These are phyloP conservation scores for Artemisia tridentata DNA, from an alignment of 129 eudicot species.

Conservation along the genomic window DNA sequence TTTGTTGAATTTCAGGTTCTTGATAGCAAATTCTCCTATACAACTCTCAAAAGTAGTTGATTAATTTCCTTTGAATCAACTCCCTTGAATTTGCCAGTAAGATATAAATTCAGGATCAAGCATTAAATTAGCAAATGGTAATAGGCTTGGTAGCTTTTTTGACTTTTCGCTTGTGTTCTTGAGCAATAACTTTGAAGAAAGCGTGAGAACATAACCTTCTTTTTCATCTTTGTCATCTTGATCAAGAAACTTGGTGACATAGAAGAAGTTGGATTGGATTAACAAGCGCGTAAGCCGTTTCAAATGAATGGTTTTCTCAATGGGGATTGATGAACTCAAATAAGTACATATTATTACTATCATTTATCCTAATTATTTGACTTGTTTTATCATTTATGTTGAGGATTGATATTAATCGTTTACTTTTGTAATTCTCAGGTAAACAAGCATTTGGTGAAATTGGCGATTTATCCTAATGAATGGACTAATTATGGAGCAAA, in stretches of 20 bases:
- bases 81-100: slow-evolving; percentile 21
- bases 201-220: slow-evolving; percentile 31
- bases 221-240: slow-evolving; percentile 3
- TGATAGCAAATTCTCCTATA: slow-evolving; percentile 22
- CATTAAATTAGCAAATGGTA: slow-evolving; percentile 12
- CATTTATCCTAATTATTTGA: too few species aligned
- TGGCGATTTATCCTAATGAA: too few species aligned
- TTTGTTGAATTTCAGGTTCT: slow-evolving; percentile 18
- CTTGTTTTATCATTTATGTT: too few species aligned
- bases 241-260: slow-evolving; percentile 4
- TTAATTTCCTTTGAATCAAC: slow-evolving; percentile 20
- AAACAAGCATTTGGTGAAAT: too few species aligned
- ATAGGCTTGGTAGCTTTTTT: neutral
- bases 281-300: slow-evolving; percentile 39
- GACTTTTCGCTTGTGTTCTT: slow-evolving; percentile 15
- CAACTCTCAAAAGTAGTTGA: slow-evolving; percentile 24
- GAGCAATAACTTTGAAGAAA: slow-evolving; percentile 29
- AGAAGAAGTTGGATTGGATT: slow-evolving; percentile 31
- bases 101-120: slow-evolving; percentile 18
- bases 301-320: slow-evolving; percentile 23
- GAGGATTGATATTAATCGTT: too few species aligned
- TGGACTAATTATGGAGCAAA: too few species aligned
- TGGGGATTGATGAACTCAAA: too few species aligned
- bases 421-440: too few species aligned
- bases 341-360: too few species aligned